Evolutionary conservation across 2,329 filamentous ascomycete genomes (phyloP).

Genomic region (Pestalotiopsis sp.): DNA sequence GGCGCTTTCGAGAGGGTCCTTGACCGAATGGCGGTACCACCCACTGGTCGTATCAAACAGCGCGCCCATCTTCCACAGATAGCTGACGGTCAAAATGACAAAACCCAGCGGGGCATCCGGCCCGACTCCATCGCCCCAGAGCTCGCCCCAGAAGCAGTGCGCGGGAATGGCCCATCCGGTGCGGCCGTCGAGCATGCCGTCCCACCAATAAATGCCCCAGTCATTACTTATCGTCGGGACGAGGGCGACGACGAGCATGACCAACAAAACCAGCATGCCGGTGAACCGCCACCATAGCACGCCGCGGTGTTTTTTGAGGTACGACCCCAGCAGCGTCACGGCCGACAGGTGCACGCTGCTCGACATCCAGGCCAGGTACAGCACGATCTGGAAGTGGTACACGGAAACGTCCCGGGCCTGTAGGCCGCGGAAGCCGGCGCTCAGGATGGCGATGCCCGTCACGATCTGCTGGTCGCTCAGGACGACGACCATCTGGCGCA

Average conservation of each 20-base stretch:
- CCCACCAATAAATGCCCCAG: constrained; percentile 14
- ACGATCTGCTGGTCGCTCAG: constrained; percentile 15
- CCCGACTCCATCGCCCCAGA: constrained; percentile 3
- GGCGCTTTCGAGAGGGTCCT: not conserved
- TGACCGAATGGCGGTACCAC: not conserved
- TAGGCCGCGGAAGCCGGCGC: constrained; percentile 10
- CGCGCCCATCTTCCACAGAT: constrained; percentile 12
- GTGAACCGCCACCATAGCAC: constrained; percentile 6
- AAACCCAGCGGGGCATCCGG: constrained; percentile 12
- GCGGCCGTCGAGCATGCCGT: not conserved
- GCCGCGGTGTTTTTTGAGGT: not conserved
- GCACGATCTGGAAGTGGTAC: constrained; percentile 14
- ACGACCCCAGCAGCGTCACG: constrained; percentile 6
- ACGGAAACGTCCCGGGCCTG: not conserved
- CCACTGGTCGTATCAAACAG: not conserved
- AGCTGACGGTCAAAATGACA: constrained; percentile 7
- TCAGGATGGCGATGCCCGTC: constrained; percentile 14
- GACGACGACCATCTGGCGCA: constrained; percentile 3
- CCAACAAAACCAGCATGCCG: constrained; percentile 9
- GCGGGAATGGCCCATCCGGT: constrained; percentile 14
- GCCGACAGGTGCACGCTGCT: constrained; percentile 15
- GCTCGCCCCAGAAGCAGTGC: constrained; percentile 12
- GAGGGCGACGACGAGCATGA: constrained; percentile 12
- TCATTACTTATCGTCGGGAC: constrained; percentile 7
- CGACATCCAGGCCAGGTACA: constrained; percentile 16